Evolutionary conservation across 2,329 filamentous ascomycete genomes (phyloP), one percentile per base, ranked within the genome.

Genomic region (Epichloe elymi): DNA sequence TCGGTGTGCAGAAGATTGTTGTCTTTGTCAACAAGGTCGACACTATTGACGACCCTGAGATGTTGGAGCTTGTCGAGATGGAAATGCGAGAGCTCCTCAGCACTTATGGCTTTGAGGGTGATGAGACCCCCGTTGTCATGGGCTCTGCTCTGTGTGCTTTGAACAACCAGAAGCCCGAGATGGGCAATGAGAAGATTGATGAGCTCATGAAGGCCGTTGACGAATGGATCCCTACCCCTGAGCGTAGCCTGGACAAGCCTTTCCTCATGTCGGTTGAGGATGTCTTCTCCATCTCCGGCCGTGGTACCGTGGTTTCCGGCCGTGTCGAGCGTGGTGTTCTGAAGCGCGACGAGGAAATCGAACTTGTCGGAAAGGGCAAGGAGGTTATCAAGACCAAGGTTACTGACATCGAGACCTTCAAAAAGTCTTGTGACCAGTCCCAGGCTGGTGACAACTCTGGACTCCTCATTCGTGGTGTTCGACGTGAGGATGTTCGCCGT

Each of bases 11-110:
- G 78, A 88, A 83, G 74, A 91, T 97, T 60, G 93, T 98, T 58
- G 94, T 98, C 61, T 98, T 98, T 70, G 93, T 98, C 72, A 98
- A 98, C 86, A 98, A 98, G 81, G 80, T 97, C 67, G 93, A 98
- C 70, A 88, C 89, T 59, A 82, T 98, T 56, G 91, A 97, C 61
- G 93, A 98, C 76, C 86, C 88, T 56, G 93, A 98, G 74, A 98
- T 98, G 93, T 81, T 98, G 82, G 93, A 98, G 76, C 87, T 98
- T 54, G 93, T 98, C 68, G 93, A 98, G 81, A 95, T 98, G 86
- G 93, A 98, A 78, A 98, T 98, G 93, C 88, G 93, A 65, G 93
- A 98, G 75, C 83, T 98, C 51, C 85, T 98, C 54, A 81, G 66
- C 64, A 85, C 83, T 61, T 98, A 98, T 72, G 90, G 89, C 56